Conservation (phyloP, 768 basidiomycete species). For the Xerocomus brunneocitrinus region DNA sequence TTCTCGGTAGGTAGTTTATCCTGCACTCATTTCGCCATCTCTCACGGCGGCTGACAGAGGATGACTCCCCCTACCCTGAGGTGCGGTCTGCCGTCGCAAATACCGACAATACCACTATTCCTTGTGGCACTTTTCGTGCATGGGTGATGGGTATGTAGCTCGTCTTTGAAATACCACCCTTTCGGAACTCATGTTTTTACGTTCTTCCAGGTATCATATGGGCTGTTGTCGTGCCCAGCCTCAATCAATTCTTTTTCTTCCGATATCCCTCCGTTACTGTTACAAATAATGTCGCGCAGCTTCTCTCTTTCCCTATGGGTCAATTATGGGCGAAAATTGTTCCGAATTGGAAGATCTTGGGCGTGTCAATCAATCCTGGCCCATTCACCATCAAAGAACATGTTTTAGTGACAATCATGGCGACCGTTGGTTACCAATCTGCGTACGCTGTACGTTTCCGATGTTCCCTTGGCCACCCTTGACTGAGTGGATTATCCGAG, state of each 20-base stretch:
- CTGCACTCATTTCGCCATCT: slow-evolving; percentile 9
- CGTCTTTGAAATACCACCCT: neutral
- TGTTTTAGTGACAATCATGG: slow-evolving; percentile 70
- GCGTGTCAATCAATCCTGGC: slow-evolving; percentile 65
- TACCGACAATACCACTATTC: slow-evolving; percentile 65
- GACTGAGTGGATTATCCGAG: slow-evolving; percentile 11
- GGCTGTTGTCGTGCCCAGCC: slow-evolving; percentile 61
- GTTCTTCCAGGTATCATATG: slow-evolving; percentile 36
- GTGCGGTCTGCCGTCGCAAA: slow-evolving; percentile 54
- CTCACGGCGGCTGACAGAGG: slow-evolving; percentile 33
- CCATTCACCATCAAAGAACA: slow-evolving; percentile 75
- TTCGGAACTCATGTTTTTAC: neutral
- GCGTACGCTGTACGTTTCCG: slow-evolving; percentile 15
- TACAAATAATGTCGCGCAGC: slow-evolving; percentile 60
- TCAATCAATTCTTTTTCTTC: slow-evolving; percentile 78
- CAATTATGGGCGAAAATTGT: slow-evolving; percentile 52
- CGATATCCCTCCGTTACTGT: slow-evolving; percentile 51
- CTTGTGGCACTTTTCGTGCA: slow-evolving; percentile 54
- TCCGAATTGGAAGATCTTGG: slow-evolving; percentile 51
- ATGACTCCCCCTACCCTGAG: slow-evolving; percentile 76
- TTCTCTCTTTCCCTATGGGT: slow-evolving; percentile 69
- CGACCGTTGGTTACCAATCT: slow-evolving; percentile 39
- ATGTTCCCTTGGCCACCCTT: neutral
- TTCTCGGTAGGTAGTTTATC: slow-evolving; percentile 18
- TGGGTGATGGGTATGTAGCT: slow-evolving; percentile 47